Base-by-base conservation (phyloP, 306 rosid genomes). In the Fagus sylvatica region DNA sequence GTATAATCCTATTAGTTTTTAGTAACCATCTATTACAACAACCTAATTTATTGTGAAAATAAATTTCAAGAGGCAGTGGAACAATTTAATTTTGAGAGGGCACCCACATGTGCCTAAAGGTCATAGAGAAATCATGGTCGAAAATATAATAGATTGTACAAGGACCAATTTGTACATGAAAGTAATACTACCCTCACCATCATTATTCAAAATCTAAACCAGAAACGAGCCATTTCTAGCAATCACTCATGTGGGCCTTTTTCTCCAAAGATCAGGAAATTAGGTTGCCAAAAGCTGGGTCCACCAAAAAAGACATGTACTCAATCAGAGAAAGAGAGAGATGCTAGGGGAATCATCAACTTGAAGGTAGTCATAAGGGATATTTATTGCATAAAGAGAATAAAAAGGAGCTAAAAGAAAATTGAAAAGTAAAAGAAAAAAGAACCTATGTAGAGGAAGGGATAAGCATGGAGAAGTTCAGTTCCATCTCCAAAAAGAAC, bases 381-480 rank as follows among this genome's bases (percentile, higher is more conserved):
- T 84, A 87, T 90, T 76, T 78, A 88, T 87, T 80, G 74, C 83
- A 71, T 57, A 81, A 77, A 80, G 74, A 81, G 72, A 42, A 84
- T 51, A 53, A 76, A 69, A 80, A 77, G 80, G 43, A 34, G 4
- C 65, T 16, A 1, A 16, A 54, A 72, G 5, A 10, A 54, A 43
- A 19, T 6, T 2, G 5, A 8, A 53, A 74, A 17, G 30, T 28
- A 1, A 57, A 54, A 34, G 22, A 3, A 19, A 43, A 62, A 69
- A 72, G 71, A 73, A 81, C 75, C 78, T 56, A 30, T 61, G 79
- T 32, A 57, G 32, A 62, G 78, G 71, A 76, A 39, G 87, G 80
- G 93, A 92, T 90, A 89, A 88, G 93, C 81, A 89, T 86, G 89
- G 83, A 76, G 86, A 92, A 86, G 92, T 78, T 80, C 78, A 88